Base-by-base conservation (phyloP, 1,284 basidiomycete genomes). In the Cryptococcus sp. region DNA sequence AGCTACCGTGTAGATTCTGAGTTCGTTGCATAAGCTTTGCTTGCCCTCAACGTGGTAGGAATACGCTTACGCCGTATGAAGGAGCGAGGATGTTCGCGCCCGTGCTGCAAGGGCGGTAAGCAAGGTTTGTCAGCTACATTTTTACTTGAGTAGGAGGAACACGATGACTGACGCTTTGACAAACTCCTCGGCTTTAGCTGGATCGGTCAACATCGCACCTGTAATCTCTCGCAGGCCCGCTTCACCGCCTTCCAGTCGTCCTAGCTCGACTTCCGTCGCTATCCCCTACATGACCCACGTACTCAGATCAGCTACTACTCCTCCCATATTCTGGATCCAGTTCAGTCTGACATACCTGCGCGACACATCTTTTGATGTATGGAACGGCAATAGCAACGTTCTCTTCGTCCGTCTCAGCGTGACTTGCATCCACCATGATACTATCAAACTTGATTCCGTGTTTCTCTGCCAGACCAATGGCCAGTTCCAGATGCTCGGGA, bases 221-320 rank as follows among this genome's bases (percentile, higher is more conserved):
- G 72, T 68, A 55, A 81, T 79, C 58, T 76, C 70, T n/a, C 78
- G 64, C n/a, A 81, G 68, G 38, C 80, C 80, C 3, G 78, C 79
- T 55, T 81, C 80, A 19, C 80, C 80, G 25, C 80, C 79, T 50
- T 80, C 79, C 37, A 81, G 60, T 41, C 80, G 66, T 41, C 80
- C 80, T 5, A 81, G 70, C 66, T 81, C 80, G 46, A 81, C 80
- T 64, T 81, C 80, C 37, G 79, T 79, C 1, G 79, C 78, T 48
- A 81, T 76, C 17, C 80, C 80, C 41, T 69, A 39, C 45, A 22
- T 20, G 8, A n/a, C 23, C 37, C 23, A 20, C 10, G 16, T 22
- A 25, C 16, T 13, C 43, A 20, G 43, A 23, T 34, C 15, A 26
- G n/a, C 23, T 13, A 8, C 25, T 7, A 16, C 22, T 48, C 23